Base-by-base conservation (phyloP, 2,329 filamentous ascomycete genomes). In the Pseudonectria foliicola region DNA sequence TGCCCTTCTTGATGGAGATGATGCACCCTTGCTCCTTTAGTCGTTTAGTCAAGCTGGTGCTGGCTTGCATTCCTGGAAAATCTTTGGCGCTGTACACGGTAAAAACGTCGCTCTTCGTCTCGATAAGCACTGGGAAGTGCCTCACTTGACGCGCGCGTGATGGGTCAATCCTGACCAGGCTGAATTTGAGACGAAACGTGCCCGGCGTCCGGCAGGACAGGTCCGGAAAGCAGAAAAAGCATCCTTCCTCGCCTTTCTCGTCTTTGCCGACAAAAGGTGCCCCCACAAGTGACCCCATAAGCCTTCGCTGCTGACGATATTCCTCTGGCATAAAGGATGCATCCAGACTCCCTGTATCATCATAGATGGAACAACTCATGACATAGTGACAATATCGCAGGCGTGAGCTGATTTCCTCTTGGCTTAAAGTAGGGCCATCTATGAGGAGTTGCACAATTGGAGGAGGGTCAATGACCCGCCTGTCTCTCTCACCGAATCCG, bases 161-260 rank as follows among this genome's bases (percentile, higher is more conserved):
- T 2, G 80, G 78, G 45, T 88, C 78, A 27, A 90, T 72, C 40
- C 83, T 74, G 52, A 88, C 76, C 14, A 90, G 67, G 25, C 76
- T 76, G 56, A 92, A 90, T 30, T 76, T 77, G 35, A 92, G 70
- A 13, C 82, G 71, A 57, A 85, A 92, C n/a, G 68, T 67, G 13
- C 85, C 85, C 1, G 85, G 79, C 0, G 82, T 88, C 24, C 85
- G 75, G 54, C 84, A 87, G 4, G 82, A 88, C 13, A 92, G 68
- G 54, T 92, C 85, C 0, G 84, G 82, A 54, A 92, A 92, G 55
- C 83, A 86, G 59, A 90, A 92, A 66, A 90, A 92, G 52, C 82
- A 87, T 2, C 85, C 85, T 43, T 87, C 81, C 14, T 75, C 61
- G 34, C 78, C 77, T 34, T 78, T 68, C 51, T 90, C 84, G 54